phyloP scores from a whole-genome alignment of 73 alveolate genomes.

The Durusdinium trenchii region DNA sequence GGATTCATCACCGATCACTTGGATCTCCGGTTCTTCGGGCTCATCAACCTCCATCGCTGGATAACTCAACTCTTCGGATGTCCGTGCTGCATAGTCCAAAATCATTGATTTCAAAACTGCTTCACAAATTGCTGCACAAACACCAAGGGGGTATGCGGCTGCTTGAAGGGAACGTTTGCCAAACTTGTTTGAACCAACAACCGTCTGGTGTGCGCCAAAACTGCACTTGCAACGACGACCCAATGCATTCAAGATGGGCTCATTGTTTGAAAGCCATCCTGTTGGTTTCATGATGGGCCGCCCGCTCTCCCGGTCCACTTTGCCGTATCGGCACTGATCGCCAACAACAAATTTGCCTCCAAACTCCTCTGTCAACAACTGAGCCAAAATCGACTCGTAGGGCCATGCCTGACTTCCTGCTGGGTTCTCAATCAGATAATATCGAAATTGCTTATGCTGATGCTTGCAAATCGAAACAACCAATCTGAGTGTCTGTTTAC shows the following conservation, averaged over 20 bases:
- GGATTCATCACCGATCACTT: too few relatives aligned
- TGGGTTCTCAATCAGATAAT: slow-evolving; percentile 27
- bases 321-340: slow-evolving; percentile 15
- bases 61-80: neutral
- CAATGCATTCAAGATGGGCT: neutral
- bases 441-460: neutral
- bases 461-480: neutral
- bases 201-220: neutral
- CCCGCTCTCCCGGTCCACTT: neutral
- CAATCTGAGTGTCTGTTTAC: neutral
- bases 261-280: slow-evolving; percentile 5
- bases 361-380: neutral
- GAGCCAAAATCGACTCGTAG: neutral
- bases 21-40: too few relatives aligned
- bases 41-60: neutral
- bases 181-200: neutral
- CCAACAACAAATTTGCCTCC: neutral
- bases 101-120: neutral
- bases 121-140: slow-evolving; percentile 8
- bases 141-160: neutral
- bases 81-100: neutral
- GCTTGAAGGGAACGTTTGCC: neutral
- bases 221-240: neutral
- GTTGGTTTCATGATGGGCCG: neutral
- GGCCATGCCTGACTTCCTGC: neutral